Base-by-base conservation (phyloP, 2,329 filamentous ascomycete species). In the Emericellopsis atlantica region DNA sequence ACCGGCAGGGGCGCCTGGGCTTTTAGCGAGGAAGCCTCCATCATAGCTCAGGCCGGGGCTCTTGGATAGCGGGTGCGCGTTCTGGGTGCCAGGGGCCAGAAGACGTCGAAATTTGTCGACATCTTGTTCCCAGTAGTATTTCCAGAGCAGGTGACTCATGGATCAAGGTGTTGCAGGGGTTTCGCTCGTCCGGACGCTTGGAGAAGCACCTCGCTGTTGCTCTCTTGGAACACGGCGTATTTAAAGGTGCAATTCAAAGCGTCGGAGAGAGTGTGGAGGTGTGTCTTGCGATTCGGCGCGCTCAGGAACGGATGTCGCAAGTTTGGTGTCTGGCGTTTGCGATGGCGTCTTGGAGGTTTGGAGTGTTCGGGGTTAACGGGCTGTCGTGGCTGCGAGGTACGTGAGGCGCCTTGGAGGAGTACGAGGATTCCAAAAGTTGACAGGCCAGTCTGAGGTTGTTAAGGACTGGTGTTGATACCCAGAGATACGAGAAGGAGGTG, bases 111-210 rank as follows among this genome's bases (percentile, higher is more conserved):
- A 96, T 59, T 70, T 79, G 61, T 94, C 89, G 79, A 95, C 84
- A 79, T 98, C 88, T 75, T 95, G 85, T 79, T 95, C 84, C 72
- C 93, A 83, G 62, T 90, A 96, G 62, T 78, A 86, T 75, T 88
- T 89, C 90, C 90, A 95, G 63, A 98, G 79, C 76, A 84, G 77
- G 70, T 88, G 83, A 81, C 86, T 96, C 90, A 96, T 92, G 79
- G 78, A 59, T 54, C 33, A 11, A 22, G 16, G 79, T 67, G 59
- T 62, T 52, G 51, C 54, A 47, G 41, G 48, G 48, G 50, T 44
- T 52, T 54, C 45, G 51, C 51, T 58, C 55, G 62, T 61, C 61
- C 57, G 59, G 57, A 61, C 67, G 64, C 68, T 76, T 72, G 65
- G 66, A 71, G 67, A 61, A 15, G 74, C 82, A 81, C 86, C 87